Conservation (phyloP, 139 green algal species). For the Mesotaenium endlicherianum region DNA sequence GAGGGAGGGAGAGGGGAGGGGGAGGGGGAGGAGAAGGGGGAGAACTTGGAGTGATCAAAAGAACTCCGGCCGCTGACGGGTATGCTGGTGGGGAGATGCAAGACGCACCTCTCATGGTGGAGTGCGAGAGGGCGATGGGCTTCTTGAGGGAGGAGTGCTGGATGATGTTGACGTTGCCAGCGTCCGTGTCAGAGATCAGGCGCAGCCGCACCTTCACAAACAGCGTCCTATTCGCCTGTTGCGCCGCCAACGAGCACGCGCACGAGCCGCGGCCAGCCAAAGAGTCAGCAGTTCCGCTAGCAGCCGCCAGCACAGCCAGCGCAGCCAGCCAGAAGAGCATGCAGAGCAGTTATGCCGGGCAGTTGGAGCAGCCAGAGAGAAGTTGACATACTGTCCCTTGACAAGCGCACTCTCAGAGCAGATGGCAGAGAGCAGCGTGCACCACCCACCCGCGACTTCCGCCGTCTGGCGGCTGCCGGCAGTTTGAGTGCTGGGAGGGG, state of each 20-base stretch:
- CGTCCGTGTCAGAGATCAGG: conserved; percentile 34
- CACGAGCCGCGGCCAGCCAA: not conserved
- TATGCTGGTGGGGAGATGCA: too few species aligned
- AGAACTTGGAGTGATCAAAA: not conserved
- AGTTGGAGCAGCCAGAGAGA: too few species aligned
- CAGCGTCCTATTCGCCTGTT: not conserved
- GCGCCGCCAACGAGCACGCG: not conserved
- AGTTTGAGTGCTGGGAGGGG: too few species aligned
- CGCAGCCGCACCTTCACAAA: conserved; percentile 41
- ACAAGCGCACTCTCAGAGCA: too few species aligned
- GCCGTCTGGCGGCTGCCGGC: too few species aligned
- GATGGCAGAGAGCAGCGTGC: too few species aligned
- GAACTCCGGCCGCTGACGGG: not conserved
- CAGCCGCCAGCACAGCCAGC: too few species aligned
- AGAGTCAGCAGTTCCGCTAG: too few species aligned
- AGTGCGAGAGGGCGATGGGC: conserved; percentile 15
- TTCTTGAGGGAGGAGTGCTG: conserved; percentile 14
- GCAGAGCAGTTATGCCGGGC: too few species aligned
- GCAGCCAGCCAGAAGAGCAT: too few species aligned
- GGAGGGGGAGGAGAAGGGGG: not conserved
- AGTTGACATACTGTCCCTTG: too few species aligned
- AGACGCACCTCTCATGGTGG: conserved; percentile 15
- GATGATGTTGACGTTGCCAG: conserved; percentile 27
- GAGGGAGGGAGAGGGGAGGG: not conserved
- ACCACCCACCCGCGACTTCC: too few species aligned